Evolutionary conservation across 2,329 filamentous ascomycete genomes (phyloP), one percentile per base, ranked within the genome.

Genomic region (Endocalyx cinctus): DNA sequence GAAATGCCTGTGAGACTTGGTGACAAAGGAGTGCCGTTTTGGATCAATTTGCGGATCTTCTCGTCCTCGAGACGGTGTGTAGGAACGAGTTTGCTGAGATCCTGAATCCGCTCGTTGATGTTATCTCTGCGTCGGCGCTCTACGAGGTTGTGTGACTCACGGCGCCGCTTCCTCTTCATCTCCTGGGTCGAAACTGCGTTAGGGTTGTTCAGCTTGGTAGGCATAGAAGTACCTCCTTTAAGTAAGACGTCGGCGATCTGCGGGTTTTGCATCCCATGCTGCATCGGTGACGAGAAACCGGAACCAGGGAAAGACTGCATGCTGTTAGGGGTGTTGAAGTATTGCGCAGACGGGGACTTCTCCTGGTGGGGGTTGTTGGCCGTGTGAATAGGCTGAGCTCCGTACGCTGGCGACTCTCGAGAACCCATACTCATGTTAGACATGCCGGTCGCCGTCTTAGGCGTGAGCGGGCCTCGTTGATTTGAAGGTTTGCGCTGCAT

Each of bases 61-160:
- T 98, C 92, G 55, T 97, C 92, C 52, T 98, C 92, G 3, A 98
- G 72, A 40, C 92, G 82, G 60, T 98, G 92, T 40, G 82, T 74
- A 16, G 92, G 92, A 3, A 98, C 90, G 13, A 98, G 76, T 51
- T 88, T 87, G 54, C 90, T 95, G 6, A 98, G 74, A 55, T 98
- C 92, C 54, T 97, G 90, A 43, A 98, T 98, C 27, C 92, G 81
- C 63, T 98, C 92, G 50, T 98, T 98, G 70, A 98, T 98, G 57
- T 97, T 97, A 66, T 97, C 92, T 42, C 92, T 80, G 41, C 92
- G 83, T 32, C 92, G 82, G 36, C 92, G 87, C 66, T 98, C 92
- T 10, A 98, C 92, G 25, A 94, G 72, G 57, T 98, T 97, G 66
- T 98, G 92, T 1, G 90, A 97, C 54, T 96, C 92, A 25, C 92